Evolutionary conservation across 805 yeast genomes (phyloP).

Genomic region (Teunomyces pallodes): DNA sequence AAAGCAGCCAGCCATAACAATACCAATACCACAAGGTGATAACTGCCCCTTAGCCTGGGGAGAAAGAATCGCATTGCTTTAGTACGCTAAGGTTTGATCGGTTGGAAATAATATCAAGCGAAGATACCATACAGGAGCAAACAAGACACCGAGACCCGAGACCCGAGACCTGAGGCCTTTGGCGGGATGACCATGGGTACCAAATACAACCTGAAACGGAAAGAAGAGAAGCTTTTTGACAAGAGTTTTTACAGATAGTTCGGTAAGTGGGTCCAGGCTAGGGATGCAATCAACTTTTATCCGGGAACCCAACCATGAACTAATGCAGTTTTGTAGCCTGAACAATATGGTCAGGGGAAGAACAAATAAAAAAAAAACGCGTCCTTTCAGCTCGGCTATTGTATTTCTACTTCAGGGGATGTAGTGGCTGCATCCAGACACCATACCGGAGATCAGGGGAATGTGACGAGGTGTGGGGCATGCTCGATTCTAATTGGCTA

Average conservation of each 20-base stretch:
- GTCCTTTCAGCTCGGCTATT: neutral
- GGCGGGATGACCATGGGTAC: too few species aligned
- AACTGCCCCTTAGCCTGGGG: constrained; percentile 25
- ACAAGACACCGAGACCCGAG: neutral
- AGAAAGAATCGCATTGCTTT: constrained; percentile 8
- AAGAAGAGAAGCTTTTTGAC: too few species aligned
- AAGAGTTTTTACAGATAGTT: too few species aligned
- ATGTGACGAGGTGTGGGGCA: neutral
- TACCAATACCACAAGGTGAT: constrained; percentile 24
- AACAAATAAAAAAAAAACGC: neutral
- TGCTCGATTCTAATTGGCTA: neutral
- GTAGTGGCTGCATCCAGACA: neutral
- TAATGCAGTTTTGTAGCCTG: too few species aligned
- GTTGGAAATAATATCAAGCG: neutral
- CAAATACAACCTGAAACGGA: too few species aligned
- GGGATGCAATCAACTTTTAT: too few species aligned
- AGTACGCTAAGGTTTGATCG: neutral
- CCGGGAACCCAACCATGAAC: too few species aligned
- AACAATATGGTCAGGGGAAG: neutral
- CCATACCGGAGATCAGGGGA: neutral
- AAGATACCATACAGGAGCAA: neutral
- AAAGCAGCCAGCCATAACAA: constrained; percentile 30
- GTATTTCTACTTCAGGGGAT: neutral
- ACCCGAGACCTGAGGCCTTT: too few species aligned
- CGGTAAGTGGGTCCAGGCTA: too few species aligned